phyloP scores from a whole-genome alignment of 768 basidiomycete genomes.

The Xerocomellus intermedius region DNA sequence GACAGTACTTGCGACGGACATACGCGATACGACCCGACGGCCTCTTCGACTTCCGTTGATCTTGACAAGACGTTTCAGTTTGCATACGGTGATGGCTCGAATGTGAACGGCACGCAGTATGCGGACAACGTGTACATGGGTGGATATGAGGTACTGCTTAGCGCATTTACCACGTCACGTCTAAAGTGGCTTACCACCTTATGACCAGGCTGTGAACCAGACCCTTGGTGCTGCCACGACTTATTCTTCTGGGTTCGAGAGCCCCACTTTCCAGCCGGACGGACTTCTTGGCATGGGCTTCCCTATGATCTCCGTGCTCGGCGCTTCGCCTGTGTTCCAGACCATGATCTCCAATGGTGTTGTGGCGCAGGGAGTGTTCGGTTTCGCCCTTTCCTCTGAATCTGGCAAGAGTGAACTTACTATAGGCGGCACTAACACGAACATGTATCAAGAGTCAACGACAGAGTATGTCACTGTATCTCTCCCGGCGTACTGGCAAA shows the following conservation, averaged over 20 bases:
- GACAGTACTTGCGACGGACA: constrained; percentile 32
- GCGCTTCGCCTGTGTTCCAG: constrained; percentile 41
- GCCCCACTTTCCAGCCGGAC: constrained; percentile 32
- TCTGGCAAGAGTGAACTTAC: constrained; percentile 48
- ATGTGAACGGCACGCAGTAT: constrained; percentile 39
- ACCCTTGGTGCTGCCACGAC: constrained; percentile 42
- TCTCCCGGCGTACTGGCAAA: constrained; percentile 38
- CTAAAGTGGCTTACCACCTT: background rate
- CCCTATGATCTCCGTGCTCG: constrained; percentile 35
- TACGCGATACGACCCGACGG: constrained; percentile 26
- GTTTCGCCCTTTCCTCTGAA: constrained; percentile 45
- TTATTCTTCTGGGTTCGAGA: constrained; percentile 35
- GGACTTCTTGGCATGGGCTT: constrained; percentile 47
- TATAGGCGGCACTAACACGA: constrained; percentile 51
- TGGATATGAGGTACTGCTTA: constrained; percentile 31
- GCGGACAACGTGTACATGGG: constrained; percentile 44
- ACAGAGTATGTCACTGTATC: constrained; percentile 39
- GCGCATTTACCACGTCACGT: constrained; percentile 9
- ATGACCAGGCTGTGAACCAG: constrained; percentile 37
- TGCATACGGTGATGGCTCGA: constrained; percentile 39
- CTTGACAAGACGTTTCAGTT: constrained; percentile 30
- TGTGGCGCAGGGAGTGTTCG: constrained; percentile 40
- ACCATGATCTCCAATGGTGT: constrained; percentile 40
- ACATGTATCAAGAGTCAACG: constrained; percentile 42
- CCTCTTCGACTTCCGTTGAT: constrained; percentile 33